Evolutionary conservation across 257 asterid genomes (phyloP), one percentile per base, ranked within the genome.

Genomic region (Misopates orontium): DNA sequence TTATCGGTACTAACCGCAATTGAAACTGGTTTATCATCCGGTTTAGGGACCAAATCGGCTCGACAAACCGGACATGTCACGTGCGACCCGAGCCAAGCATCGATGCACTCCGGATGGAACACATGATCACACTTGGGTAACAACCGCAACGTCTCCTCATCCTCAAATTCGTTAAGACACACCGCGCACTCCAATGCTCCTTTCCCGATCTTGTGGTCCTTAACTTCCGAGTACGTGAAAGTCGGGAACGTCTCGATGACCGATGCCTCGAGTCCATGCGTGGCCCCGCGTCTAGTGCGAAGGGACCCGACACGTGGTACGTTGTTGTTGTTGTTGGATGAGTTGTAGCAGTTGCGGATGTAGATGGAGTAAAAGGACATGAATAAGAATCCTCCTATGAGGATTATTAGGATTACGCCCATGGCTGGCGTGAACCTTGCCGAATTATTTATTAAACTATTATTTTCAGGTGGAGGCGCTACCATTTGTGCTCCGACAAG

Each of bases 1-100:
- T 15, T 18, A 41, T 9, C 22, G 15, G 42, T 31, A 14, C 18
- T 8, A 4, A 13, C 13, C 45, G 36, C 6, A 7, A 22, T 1
- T 17, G 14, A 73, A 48, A n/a, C 72, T 71, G 81, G 65, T 14
- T 51, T 82, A 0, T 73, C 85, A 0, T 49, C 81, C 19, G 88
- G 49, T 11, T 77, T 77, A 0, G 86, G 83, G 0, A 54, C 72
- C 14, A 94, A 74, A 47, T 88, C 66, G 42, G 99, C 91, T 9
- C 99, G 56, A 77, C 99, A 94, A 65, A 94, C 99, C 0, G 99
- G 99, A 64, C 99, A 94, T 3, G 99, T 90, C 47, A 81, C 84
- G 75, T 94, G 99, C 0, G 87, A 83, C 42, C 67, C 78, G 19
- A 94, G 89, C 99, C 99, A 94, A 4, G 95, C 87, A 64, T 90